Evolutionary conservation across 495 filamentous ascomycete species (phyloP), one percentile per base, ranked within the genome.

Genomic region (Penicillium taxi): DNA sequence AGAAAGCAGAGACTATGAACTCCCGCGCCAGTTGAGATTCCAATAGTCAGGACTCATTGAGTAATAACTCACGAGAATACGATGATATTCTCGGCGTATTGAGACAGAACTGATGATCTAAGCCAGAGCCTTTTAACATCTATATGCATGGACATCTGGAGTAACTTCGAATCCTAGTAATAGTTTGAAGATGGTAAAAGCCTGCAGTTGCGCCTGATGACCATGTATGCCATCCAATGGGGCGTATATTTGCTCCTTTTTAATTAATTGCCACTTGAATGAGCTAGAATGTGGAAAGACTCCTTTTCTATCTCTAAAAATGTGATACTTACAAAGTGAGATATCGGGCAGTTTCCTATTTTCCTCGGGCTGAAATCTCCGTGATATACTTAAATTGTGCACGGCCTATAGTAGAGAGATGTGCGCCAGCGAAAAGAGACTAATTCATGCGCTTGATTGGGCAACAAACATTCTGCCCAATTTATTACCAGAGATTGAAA

Each of bases 51-150:
- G 23, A 26, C 14, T n/a, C n/a, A n/a, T n/a, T n/a, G n/a, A n/a
- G n/a, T n/a, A n/a, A n/a, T n/a, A n/a, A n/a, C n/a, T n/a, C n/a
- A n/a, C n/a, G n/a, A n/a, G 9, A 9, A 20, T 26, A 30, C 35
- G 66, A 61, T 63, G 64, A 34, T 64, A 64, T 52, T 59, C 61
- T 32, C 58, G 50, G 43, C 59, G 55, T 21, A 44, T 63, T 14
- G 55, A 55, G n/a, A 37, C 55, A 16, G 35, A 61, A 26, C 31
- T 62, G n/a, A 51, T 50, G 0, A 14, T 22, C 14, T 15, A 16
- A 26, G n/a, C n/a, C n/a, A n/a, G n/a, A n/a, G 12, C 20, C 12
- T 27, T 31, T 5, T 13, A 35, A 32, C 15, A 23, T 11, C 6
- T 23, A 4, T 23, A 38, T 34, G 20, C 16, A 38, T 30, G 30